These are phyloP conservation scores for Komagataella pastoris DNA, from an alignment of 805 yeast species.

Conservation along the genomic window DNA sequence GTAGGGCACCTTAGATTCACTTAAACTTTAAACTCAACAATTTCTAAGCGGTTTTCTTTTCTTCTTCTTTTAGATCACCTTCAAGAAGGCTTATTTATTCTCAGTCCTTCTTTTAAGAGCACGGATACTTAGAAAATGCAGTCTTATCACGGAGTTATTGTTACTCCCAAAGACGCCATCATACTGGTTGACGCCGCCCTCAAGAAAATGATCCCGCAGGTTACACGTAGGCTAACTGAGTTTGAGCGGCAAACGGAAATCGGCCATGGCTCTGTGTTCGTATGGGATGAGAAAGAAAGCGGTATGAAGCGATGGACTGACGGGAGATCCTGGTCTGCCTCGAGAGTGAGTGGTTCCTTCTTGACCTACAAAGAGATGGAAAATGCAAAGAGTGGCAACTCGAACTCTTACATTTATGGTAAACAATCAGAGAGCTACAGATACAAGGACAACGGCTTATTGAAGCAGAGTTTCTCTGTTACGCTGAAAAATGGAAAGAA, in stretches of 20 bases:
- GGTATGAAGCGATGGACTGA: slow-evolving; percentile 75
- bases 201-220: slow-evolving; percentile 38
- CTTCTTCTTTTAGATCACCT: neutral
- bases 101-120: neutral
- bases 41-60: neutral
- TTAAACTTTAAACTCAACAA: neutral
- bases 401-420: neutral
- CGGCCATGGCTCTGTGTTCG: slow-evolving; percentile 45
- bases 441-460: slow-evolving; percentile 37
- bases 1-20: neutral
- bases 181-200: slow-evolving; percentile 48
- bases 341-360: slow-evolving; percentile 53
- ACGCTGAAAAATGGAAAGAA: slow-evolving; percentile 38
- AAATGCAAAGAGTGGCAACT: neutral
- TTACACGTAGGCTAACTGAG: slow-evolving; percentile 43
- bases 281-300: slow-evolving; percentile 62
- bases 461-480: slow-evolving; percentile 53
- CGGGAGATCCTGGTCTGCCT: slow-evolving; percentile 62
- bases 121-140: slow-evolving; percentile 22
- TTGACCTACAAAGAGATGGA: slow-evolving; percentile 53
- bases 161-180: slow-evolving; percentile 48
- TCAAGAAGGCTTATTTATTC: neutral
- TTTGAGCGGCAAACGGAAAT: slow-evolving; percentile 36
- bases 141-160: slow-evolving; percentile 48
- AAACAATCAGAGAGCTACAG: slow-evolving; percentile 9